Evolutionary conservation across 306 rosid species (phyloP).

Genomic region (Phaseolus lunatus): DNA sequence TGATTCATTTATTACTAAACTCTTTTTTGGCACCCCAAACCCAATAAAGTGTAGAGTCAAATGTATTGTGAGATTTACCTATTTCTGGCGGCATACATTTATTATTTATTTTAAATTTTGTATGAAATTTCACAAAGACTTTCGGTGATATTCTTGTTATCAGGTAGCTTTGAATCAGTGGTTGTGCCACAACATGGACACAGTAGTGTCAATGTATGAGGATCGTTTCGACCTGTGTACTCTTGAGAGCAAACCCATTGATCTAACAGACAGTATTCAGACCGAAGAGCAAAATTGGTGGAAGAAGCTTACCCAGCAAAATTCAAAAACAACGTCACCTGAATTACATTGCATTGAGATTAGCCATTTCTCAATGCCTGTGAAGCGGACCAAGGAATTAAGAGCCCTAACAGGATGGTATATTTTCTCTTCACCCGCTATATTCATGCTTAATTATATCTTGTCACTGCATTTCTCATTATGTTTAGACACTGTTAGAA

Average conservation of each 20-base stretch:
- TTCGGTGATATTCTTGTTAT: conserved; percentile 19
- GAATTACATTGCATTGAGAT: conserved; percentile 55
- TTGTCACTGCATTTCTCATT: neutral
- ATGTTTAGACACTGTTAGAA: neutral
- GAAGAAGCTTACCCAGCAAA: conserved; percentile 64
- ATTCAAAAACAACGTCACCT: conserved; percentile 46
- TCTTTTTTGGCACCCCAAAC: conserved; percentile 17
- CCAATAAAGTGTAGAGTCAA: neutral
- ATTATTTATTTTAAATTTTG: conserved; percentile 24
- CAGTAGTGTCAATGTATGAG: conserved; percentile 92
- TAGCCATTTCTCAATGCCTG: conserved; percentile 66
- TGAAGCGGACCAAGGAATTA: conserved; percentile 86
- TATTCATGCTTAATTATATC: conserved; percentile 19
- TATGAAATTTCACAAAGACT: conserved; percentile 31
- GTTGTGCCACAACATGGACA: conserved; percentile 84
- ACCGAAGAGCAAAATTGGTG: conserved; percentile 71
- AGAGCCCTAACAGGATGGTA: conserved; percentile 91
- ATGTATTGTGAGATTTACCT: conserved; percentile 11
- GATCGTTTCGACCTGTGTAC: conserved; percentile 85
- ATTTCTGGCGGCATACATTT: conserved; percentile 21
- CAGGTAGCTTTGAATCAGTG: conserved; percentile 95
- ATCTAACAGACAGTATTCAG: conserved; percentile 55
- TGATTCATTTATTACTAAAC: conserved; percentile 6
- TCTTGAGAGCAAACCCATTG: conserved; percentile 64
- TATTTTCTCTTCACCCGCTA: conserved; percentile 39